Evolutionary conservation across 306 rosid genomes (phyloP).

Genomic region (Alnus rubra): DNA sequence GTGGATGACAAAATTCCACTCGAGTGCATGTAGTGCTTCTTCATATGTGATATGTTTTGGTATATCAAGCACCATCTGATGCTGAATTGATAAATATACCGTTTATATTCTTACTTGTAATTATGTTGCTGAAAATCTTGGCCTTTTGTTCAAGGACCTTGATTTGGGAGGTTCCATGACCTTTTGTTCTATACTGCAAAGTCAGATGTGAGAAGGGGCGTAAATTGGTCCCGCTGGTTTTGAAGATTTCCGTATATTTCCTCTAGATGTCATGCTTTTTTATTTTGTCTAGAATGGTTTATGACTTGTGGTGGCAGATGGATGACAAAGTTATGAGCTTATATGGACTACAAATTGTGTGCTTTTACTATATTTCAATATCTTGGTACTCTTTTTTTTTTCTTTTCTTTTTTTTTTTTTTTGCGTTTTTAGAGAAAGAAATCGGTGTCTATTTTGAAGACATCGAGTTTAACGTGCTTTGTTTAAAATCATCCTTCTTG

Average conservation of each 20-base stretch:
- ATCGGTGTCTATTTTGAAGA: no score
- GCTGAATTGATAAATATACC: background rate
- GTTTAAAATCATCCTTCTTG: no score
- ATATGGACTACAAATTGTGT: background rate
- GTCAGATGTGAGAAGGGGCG: background rate
- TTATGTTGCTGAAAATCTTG: background rate
- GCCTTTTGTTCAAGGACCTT: background rate
- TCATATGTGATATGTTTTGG: background rate
- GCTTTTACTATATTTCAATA: background rate
- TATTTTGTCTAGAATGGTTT: background rate
- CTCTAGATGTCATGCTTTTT: background rate
- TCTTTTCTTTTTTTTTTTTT: no score
- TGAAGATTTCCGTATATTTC: background rate
- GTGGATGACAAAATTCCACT: background rate
- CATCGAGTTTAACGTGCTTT: no score
- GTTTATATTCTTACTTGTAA: background rate
- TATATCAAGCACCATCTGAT: background rate
- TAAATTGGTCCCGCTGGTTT: background rate
- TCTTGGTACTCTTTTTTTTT: background rate
- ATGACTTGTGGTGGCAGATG: conserved; percentile 9
- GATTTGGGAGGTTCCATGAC: background rate
- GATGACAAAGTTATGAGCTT: conserved; percentile 6
- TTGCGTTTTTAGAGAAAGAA: no score
- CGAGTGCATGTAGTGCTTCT: background rate
- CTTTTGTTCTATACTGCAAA: background rate